Evolutionary conservation across 2,329 filamentous ascomycete genomes (phyloP).

Genomic region (Claviceps sorghi): DNA sequence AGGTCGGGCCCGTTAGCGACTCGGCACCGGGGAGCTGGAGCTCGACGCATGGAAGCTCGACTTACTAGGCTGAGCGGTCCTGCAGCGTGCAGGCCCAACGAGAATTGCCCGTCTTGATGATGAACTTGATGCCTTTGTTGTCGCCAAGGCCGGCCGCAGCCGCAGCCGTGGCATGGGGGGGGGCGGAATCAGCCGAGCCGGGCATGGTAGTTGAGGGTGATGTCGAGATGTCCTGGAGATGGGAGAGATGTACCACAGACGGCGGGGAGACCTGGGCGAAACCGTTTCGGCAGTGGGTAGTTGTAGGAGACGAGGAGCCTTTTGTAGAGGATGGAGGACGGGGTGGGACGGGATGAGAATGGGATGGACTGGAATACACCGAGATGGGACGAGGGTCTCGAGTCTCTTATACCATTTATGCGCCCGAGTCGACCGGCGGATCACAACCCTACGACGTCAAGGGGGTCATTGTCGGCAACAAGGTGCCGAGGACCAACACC

Average conservation of each 20-base stretch:
- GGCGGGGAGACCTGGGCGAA: background rate
- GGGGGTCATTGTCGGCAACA: background rate
- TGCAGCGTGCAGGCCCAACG: constrained; percentile 27
- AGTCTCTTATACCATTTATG: constrained; percentile 1
- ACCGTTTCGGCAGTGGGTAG: background rate
- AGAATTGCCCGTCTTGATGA: constrained; percentile 28
- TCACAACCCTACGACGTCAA: background rate
- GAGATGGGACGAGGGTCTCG: background rate
- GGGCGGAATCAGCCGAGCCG: constrained; percentile 7
- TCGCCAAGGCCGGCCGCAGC: constrained; percentile 19
- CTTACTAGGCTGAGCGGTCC: constrained; percentile 31
- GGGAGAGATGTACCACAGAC: background rate
- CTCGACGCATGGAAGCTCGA: constrained; percentile 1
- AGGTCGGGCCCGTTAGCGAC: constrained; percentile 7
- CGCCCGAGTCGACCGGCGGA: background rate
- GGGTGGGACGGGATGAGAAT: too few species aligned
- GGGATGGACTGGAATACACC: too few species aligned
- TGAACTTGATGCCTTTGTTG: constrained; percentile 29
- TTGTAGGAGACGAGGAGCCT: background rate
- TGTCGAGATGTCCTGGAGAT: background rate
- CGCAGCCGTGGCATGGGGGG: constrained; percentile 7
- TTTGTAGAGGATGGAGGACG: background rate
- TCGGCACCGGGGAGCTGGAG: background rate
- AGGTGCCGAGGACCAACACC: background rate
- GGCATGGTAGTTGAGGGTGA: constrained; percentile 6